phyloP scores from a whole-genome alignment of 1,284 basidiomycete species.

The Heliocybe sulcata region DNA sequence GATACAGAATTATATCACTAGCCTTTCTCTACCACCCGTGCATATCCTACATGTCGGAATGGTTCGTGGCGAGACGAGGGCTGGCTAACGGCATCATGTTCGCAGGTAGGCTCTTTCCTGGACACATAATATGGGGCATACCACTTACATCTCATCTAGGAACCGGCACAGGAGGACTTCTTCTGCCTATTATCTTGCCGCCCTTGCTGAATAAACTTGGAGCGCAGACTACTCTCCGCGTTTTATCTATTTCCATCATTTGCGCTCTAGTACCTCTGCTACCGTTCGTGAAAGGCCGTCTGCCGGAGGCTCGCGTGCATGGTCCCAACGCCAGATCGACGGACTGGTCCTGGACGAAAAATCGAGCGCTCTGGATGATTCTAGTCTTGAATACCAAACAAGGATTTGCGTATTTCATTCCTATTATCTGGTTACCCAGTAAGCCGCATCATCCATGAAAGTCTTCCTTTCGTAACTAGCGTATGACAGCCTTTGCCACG shows the following conservation, averaged over 20 bases:
- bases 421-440: constrained; percentile 29
- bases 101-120: constrained; percentile 13
- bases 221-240: constrained; percentile 12
- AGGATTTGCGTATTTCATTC: constrained; percentile 25
- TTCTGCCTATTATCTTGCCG: constrained; percentile 19
- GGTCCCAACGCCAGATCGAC: background rate
- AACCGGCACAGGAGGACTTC: constrained; percentile 20
- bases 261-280: constrained; percentile 12
- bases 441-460: constrained; percentile 7
- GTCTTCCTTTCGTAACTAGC: background rate
- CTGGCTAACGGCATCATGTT: constrained; percentile 25
- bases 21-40: constrained; percentile 16
- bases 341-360: background rate
- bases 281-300: constrained; percentile 16
- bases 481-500: constrained; percentile 20
- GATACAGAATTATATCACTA: background rate
- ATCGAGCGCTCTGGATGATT: constrained; percentile 20
- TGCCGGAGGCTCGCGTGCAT: constrained; percentile 13
- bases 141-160: constrained; percentile 11
- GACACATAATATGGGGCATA: background rate
- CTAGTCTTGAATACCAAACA: constrained; percentile 26
- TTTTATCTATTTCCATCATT: constrained; percentile 12
- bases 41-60: constrained; percentile 23
- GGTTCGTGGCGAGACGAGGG: constrained; percentile 23
- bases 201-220: constrained; percentile 12